Evolutionary conservation across 805 yeast species (phyloP).

Genomic region (Helenozyma rhizophorensis): DNA sequence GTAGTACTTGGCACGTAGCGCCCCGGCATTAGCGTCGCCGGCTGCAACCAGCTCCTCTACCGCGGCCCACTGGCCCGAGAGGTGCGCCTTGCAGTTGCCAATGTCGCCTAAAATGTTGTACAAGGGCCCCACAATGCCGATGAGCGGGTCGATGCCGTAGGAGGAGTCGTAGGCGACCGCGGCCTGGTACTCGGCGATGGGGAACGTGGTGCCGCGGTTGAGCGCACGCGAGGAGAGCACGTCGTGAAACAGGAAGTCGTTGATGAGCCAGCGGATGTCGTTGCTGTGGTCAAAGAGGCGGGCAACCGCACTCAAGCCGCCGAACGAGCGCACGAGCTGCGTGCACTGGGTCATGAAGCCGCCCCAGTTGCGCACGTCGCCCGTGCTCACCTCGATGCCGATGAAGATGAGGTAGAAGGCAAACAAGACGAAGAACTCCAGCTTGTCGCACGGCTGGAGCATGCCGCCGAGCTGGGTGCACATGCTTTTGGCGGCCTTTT

Average conservation of each 20-base stretch:
- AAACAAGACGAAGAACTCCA: conserved; percentile 13
- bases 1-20: conserved; percentile 8
- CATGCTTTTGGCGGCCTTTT: conserved; percentile 16
- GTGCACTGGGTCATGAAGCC: conserved; percentile 14
- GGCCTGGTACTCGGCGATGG: conserved; percentile 11
- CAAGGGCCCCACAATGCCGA: conserved; percentile 14
- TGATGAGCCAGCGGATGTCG: conserved; percentile 18
- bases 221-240: conserved; percentile 15
- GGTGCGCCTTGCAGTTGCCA: conserved; percentile 10
- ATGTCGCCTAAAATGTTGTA: conserved; percentile 14
- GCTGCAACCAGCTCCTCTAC: not conserved
- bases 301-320: conserved; percentile 13
- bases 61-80: conserved; percentile 6
- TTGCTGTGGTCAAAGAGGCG: conserved; percentile 11
- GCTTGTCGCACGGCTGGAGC: conserved; percentile 9
- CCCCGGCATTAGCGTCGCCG: conserved; percentile 1
- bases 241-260: conserved; percentile 20
- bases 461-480: conserved; percentile 13
- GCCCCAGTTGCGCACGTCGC: conserved; percentile 19
- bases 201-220: conserved; percentile 14
- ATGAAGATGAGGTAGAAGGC: conserved; percentile 17
- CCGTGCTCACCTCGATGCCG: conserved; percentile 19
- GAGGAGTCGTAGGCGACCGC: conserved; percentile 9
- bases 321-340: conserved; percentile 10
- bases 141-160: conserved; percentile 18